These are phyloP conservation scores for Colletotrichum paranaense DNA, from an alignment of 2,329 filamentous ascomycete species.

Conservation along the genomic window DNA sequence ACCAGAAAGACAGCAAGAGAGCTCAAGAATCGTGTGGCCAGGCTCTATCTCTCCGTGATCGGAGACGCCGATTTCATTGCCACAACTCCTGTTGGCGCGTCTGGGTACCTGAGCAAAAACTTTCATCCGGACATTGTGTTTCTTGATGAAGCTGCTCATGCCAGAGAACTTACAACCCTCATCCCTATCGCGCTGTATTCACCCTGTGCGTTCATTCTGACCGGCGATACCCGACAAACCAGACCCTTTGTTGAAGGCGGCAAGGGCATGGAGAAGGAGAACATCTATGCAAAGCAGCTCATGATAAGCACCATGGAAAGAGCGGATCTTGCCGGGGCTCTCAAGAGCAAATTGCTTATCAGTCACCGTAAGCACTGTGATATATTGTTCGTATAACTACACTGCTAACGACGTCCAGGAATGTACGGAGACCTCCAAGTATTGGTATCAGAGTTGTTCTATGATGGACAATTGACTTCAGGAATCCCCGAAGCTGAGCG, in stretches of 20 bases:
- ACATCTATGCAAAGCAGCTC: slow-evolving; percentile 26
- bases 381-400: background rate
- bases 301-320: slow-evolving; percentile 52
- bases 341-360: slow-evolving; percentile 47
- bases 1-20: slow-evolving; percentile 20
- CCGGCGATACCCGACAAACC: slow-evolving; percentile 58
- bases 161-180: slow-evolving; percentile 56
- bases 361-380: slow-evolving; percentile 45
- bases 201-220: slow-evolving; percentile 57
- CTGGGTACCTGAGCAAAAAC: slow-evolving; percentile 51
- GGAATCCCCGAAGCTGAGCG: slow-evolving; percentile 38
- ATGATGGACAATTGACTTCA: slow-evolving; percentile 51
- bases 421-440: slow-evolving; percentile 51
- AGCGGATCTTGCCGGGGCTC: slow-evolving; percentile 45
- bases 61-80: slow-evolving; percentile 55
- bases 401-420: background rate
- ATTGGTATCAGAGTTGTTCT: slow-evolving; percentile 55
- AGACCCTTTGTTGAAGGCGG: slow-evolving; percentile 52
- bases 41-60: slow-evolving; percentile 53
- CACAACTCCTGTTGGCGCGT: slow-evolving; percentile 57
- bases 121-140: slow-evolving; percentile 88
- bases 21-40: slow-evolving; percentile 45
- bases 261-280: background rate
- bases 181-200: slow-evolving; percentile 57
- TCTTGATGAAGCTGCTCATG: slow-evolving; percentile 75